These are phyloP conservation scores for Venturia pyrina DNA, from an alignment of 2,329 filamentous ascomycete genomes.

Conservation along the genomic window DNA sequence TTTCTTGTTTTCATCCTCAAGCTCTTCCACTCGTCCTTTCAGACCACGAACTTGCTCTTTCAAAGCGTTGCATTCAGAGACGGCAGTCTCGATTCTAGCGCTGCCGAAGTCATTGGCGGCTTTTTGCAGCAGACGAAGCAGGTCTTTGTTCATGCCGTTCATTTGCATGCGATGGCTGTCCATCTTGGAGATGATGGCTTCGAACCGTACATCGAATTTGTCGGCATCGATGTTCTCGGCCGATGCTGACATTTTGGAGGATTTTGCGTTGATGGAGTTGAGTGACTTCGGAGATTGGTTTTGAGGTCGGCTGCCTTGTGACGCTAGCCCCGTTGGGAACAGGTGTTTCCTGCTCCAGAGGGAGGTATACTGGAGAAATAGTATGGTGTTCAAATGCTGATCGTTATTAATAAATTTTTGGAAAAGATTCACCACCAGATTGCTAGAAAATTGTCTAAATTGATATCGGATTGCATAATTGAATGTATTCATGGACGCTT, in stretches of 20 bases:
- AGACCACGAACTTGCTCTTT: background rate
- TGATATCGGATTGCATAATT: too few species aligned
- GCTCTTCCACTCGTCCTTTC: background rate
- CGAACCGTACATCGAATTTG: background rate
- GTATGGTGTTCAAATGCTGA: background rate
- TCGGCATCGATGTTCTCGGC: background rate
- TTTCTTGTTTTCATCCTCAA: slow-evolving; percentile 4
- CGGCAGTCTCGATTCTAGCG: background rate
- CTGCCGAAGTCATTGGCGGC: background rate
- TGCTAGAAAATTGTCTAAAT: too few species aligned
- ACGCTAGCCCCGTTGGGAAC: background rate
- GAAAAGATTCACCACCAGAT: too few species aligned
- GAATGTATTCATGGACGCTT: too few species aligned
- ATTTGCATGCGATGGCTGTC: background rate
- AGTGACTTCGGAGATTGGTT: background rate
- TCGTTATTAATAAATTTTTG: background rate
- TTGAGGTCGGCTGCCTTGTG: background rate
- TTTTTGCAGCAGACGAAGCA: background rate
- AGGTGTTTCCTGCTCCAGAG: too few species aligned
- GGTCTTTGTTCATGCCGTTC: background rate
- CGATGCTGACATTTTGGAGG: background rate
- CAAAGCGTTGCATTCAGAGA: background rate
- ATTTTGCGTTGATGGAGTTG: background rate
- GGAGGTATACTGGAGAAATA: too few species aligned
- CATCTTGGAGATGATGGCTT: background rate